Evolutionary conservation across 2,329 filamentous ascomycete genomes (phyloP).

Genomic region (Colletotrichum sp.): DNA sequence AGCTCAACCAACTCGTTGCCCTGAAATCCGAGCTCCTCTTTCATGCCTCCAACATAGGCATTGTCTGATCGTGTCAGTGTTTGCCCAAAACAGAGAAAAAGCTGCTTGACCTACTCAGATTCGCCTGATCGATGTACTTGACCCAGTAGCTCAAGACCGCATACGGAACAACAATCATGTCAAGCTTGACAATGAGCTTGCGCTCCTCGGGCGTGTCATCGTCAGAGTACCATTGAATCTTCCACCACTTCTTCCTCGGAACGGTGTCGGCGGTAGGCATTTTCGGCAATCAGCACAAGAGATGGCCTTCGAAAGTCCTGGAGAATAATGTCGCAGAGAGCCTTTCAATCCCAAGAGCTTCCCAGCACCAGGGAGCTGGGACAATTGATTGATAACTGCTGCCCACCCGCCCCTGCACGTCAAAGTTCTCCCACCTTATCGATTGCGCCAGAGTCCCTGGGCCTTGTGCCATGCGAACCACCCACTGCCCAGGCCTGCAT

Average conservation of each 20-base stretch:
- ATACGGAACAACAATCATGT: constrained; percentile 38
- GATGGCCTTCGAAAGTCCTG: not conserved
- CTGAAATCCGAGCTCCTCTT: constrained; percentile 26
- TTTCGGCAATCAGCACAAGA: not conserved
- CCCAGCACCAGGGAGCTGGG: not conserved
- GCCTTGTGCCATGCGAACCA: constrained; percentile 5
- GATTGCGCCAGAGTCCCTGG: constrained; percentile 10
- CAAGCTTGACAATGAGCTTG: constrained; percentile 45
- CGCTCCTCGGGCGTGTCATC: constrained; percentile 50
- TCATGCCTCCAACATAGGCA: constrained; percentile 34
- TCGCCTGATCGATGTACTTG: constrained; percentile 30
- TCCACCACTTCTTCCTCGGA: constrained; percentile 35
- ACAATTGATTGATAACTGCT: not conserved
- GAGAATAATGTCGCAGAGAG: not conserved
- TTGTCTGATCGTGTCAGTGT: constrained; percentile 47
- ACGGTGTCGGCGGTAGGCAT: not conserved
- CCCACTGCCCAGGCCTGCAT: not conserved
- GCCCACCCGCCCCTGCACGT: not conserved
- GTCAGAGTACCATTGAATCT: constrained; percentile 53
- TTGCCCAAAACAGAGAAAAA: constrained; percentile 13
- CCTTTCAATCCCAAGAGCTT: not conserved
- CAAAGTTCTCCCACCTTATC: not conserved
- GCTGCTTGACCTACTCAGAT: constrained; percentile 25
- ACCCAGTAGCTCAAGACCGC: constrained; percentile 35
- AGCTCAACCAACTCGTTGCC: constrained; percentile 31